Base-by-base conservation (phyloP, 768 basidiomycete genomes). In the Auriscalpium orientale region DNA sequence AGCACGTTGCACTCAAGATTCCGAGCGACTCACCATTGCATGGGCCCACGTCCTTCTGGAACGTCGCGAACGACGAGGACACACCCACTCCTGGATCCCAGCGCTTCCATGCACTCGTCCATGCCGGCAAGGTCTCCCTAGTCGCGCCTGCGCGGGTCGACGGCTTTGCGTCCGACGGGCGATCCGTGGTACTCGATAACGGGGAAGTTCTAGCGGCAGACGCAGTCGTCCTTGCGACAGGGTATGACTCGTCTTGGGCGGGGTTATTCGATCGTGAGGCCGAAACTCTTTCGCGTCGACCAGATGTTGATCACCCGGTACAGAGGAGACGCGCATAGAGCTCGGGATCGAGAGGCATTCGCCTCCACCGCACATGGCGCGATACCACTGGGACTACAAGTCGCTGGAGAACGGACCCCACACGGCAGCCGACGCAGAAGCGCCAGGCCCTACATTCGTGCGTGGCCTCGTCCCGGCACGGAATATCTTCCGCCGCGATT, bases 381-480 rank as follows among this genome's bases (percentile, higher is more conserved):
- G 15, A 18, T 43, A 6, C 18, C 40, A 8, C 18, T 43, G 40
- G 40, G 47, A 61, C 18, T 67, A 68, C 54, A 56, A 54, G 3
- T 60, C 67, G 1, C 53, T 69, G 4, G 22, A 52, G 0, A 70
- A 76, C 37, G 78, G 78, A 3, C 79, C 78, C 1, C 18, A 46
- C 40, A 22, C 52, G 3, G 53, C 57, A 8, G 40, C 66, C 67
- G 1, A 64, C 64, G 66, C 70, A 8, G 69, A 72, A 38, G 75
- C 72, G 72, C 66, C 40, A 13, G 40, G 74, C 12, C 72, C 78
- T 0, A 77, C 77, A 1, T 72, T 85, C 1, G 81, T 84, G 64
- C 76, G 83, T 9, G 83, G 84, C 6, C 60, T 85, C 2, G 75
- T 86, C 7, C 84, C 84, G 0, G 79, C 78, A 2, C 79, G 77